Evolutionary conservation across 225 moss, liverwort and hornwort species (phyloP).

Genomic region (Physcomitrellopsis africana): DNA sequence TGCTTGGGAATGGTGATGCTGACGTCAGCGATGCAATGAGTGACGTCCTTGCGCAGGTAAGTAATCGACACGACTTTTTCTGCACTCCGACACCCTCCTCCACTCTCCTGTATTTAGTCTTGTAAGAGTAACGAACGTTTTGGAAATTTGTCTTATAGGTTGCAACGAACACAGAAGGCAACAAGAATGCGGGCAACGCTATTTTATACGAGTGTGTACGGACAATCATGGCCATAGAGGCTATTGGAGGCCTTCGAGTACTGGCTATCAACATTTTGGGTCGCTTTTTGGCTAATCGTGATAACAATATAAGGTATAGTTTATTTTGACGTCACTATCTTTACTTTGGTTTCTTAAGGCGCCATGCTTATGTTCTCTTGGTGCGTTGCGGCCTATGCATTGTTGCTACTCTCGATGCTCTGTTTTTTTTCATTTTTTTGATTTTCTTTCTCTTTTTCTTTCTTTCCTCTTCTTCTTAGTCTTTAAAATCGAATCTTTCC

Average conservation of each 20-base stretch:
- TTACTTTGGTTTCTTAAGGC: background rate
- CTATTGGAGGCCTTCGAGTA: constrained; percentile 89
- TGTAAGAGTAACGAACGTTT: constrained; percentile 5
- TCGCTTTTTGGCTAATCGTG: constrained; percentile 87
- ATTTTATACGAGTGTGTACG: constrained; percentile 97
- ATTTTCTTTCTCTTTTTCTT: no score
- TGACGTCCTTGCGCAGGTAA: constrained; percentile 96
- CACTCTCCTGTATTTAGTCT: constrained; percentile 3
- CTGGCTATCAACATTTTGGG: constrained; percentile 96
- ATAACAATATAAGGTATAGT: constrained; percentile 92
- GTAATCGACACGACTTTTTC: constrained; percentile 20
- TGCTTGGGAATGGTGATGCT: constrained; percentile 85
- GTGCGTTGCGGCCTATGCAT: constrained; percentile 9
- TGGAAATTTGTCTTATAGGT: constrained; percentile 53
- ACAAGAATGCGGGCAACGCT: constrained; percentile 97
- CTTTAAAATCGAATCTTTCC: no score
- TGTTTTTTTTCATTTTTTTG: no score
- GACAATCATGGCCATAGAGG: constrained; percentile 97
- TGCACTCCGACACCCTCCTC: background rate
- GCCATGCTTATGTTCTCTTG: background rate
- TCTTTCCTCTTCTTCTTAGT: no score
- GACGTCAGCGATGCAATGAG: constrained; percentile 96
- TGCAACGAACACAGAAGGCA: constrained; percentile 94
- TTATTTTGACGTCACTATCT: constrained; percentile 2
- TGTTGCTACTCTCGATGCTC: background rate